Conservation (phyloP, 2,329 filamentous ascomycete species). For the Endoconidiophora polonica region DNA sequence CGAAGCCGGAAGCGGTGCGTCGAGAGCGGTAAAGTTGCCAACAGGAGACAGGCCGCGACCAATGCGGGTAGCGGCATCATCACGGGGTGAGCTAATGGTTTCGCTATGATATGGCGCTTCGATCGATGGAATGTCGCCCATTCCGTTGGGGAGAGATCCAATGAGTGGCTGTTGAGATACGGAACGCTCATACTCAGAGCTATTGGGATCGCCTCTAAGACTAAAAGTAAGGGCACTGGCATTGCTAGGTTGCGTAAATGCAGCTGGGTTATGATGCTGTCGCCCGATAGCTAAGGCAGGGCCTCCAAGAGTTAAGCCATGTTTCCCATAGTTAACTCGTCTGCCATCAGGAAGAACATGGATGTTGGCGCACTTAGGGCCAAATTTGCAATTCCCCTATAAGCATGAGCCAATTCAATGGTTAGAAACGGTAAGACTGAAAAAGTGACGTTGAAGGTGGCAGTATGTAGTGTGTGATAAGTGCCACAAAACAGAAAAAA, state of each 20-base stretch:
- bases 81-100: slow-evolving; percentile 69
- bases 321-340: slow-evolving; percentile 66
- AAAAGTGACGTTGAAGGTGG: no score
- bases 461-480: no score
- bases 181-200: slow-evolving; percentile 25
- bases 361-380: slow-evolving; percentile 90
- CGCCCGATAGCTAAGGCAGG: slow-evolving; percentile 40
- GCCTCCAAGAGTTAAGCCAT: slow-evolving; percentile 47
- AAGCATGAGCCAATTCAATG: no score
- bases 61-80: slow-evolving; percentile 26
- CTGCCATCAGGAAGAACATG: slow-evolving; percentile 89
- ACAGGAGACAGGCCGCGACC: slow-evolving; percentile 67
- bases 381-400: slow-evolving; percentile 97
- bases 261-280: slow-evolving; percentile 11
- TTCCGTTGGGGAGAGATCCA: slow-evolving; percentile 18
- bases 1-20: slow-evolving; percentile 81
- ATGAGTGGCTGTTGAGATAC: slow-evolving; percentile 23
- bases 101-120: slow-evolving; percentile 41
- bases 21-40: slow-evolving; percentile 69
- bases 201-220: slow-evolving; percentile 27
- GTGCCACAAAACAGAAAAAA: no score
- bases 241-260: slow-evolving; percentile 46
- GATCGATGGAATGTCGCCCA: slow-evolving; percentile 33
- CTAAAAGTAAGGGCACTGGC: slow-evolving; percentile 47
- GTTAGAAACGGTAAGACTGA: no score